Conservation (phyloP, 495 filamentous ascomycete genomes). For the Penicillium lividum region DNA sequence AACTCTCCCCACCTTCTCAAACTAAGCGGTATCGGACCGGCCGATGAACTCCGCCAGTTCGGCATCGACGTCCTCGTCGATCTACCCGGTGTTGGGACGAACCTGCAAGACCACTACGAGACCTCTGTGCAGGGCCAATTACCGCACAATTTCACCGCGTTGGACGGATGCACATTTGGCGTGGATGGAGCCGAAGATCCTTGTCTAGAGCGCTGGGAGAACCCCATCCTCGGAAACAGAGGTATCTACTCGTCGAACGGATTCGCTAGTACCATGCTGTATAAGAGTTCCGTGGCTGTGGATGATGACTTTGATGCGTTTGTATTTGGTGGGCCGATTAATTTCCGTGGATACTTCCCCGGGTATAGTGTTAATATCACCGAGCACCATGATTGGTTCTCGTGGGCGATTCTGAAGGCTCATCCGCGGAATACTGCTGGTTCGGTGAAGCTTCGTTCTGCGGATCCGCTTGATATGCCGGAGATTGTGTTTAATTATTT, state of each 20-base stretch:
- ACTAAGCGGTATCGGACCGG: slow-evolving; percentile 62
- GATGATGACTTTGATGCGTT: slow-evolving; percentile 50
- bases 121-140: slow-evolving; percentile 47
- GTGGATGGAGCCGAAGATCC: slow-evolving; percentile 36
- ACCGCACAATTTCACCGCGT: slow-evolving; percentile 41
- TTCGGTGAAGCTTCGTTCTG: slow-evolving; percentile 48
- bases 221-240: slow-evolving; percentile 33
- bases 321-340: slow-evolving; percentile 52
- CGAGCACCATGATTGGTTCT: slow-evolving; percentile 35
- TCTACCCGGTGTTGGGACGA: slow-evolving; percentile 64
- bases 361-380: slow-evolving; percentile 35
- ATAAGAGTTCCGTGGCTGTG: slow-evolving; percentile 42
- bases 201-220: slow-evolving; percentile 50
- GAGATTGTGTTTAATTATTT: slow-evolving; percentile 61
- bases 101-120: slow-evolving; percentile 68
- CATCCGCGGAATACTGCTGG: slow-evolving; percentile 55
- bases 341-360: slow-evolving; percentile 47
- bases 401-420: slow-evolving; percentile 57
- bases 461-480: slow-evolving; percentile 55
- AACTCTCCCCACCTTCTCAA: slow-evolving; percentile 67
- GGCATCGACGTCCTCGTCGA: slow-evolving; percentile 55
- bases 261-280: slow-evolving; percentile 46
- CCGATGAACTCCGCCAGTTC: slow-evolving; percentile 47
- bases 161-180: slow-evolving; percentile 48
- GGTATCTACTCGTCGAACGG: slow-evolving; percentile 54